Evolutionary conservation across 225 moss, liverwort and hornwort genomes (phyloP).

Genomic region (Straminergon stramineum): DNA sequence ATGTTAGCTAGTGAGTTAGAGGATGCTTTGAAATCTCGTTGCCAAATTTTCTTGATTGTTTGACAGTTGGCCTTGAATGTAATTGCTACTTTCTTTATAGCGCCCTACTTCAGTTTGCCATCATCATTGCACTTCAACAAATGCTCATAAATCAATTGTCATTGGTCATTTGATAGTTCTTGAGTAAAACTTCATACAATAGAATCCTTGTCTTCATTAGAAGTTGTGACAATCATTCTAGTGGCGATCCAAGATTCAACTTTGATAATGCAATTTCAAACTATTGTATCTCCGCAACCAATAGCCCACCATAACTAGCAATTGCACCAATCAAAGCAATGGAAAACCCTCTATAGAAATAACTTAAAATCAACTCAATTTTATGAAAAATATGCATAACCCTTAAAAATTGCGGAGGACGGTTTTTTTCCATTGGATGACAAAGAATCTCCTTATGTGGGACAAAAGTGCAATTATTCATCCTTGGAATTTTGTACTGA

Average conservation of each 20-base stretch:
- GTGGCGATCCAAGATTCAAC: no score
- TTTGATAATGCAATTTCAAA: no score
- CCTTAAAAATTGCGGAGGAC: no score
- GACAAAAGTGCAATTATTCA: no score
- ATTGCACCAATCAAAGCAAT: not conserved
- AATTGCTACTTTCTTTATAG: not conserved
- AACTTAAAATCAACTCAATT: not conserved
- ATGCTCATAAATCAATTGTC: fast-evolving
- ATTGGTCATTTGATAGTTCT: not conserved
- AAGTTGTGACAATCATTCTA: no score
- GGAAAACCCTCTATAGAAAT: not conserved
- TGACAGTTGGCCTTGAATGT: not conserved
- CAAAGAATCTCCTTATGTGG: no score
- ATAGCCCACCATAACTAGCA: fast-evolving
- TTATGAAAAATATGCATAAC: not conserved
- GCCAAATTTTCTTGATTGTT: not conserved
- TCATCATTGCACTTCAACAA: not conserved
- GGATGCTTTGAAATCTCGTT: not conserved
- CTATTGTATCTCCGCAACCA: fast-evolving
- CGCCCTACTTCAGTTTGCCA: fast-evolving
- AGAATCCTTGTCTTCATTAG: not conserved
- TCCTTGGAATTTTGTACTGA: no score
- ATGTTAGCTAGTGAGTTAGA: not conserved
- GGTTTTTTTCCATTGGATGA: no score
- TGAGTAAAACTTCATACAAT: fast-evolving